Base-by-base conservation (phyloP, 306 rosid genomes). In the Quercus bicolor region DNA sequence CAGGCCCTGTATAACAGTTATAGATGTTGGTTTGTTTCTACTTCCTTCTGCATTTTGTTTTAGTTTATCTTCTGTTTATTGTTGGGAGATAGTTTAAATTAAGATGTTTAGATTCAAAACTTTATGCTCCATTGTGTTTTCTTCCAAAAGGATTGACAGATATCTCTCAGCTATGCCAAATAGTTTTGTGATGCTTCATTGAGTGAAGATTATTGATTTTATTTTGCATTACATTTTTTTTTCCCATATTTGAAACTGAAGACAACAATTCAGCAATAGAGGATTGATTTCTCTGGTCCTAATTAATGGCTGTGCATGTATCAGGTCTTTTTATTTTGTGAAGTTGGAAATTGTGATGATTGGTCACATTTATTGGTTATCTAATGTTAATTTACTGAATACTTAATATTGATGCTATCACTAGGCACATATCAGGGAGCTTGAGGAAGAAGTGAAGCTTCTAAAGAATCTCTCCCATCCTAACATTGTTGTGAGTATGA, bases 401-500 rank as follows among this genome's bases (percentile, higher is more conserved):
- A 26, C 74, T 77, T 13, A 31, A 81, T 76, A 81, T 89, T 64
- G 16, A 77, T 83, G 74, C 84, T 70, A 77, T 70, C 70, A 77
- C 76, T 84, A 96, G 99, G 91, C 92, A 78, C 99, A 96, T 70
- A 74, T 96, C 78, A 91, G 89, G 88, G 99, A 96, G 84, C 99
- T 96, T 54, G 99, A 96, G 87, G 99, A 96, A 83, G 99, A 96
- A 90, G 99, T 96, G 79, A 96, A 96, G 87, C 93, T 96, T 79
- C 91, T 96, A 23, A 96, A 93, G 83, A 91, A 93, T 89, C 96
- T 88, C 60, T 93, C 97, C 11, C 99, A 96, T 90, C 91, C 92
- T 68, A 96, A 96, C 76, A 96, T 96, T 83, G 99, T 96, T 79
- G 99, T 96, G 87, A 91, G 98, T 91, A 76, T 78, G 80, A 84